Percentiles rank a stretch among this genome's conserved stretches.
phyloP scores from a whole-genome alignment of 352 stramenopile genomes.

The Hyaloperonospora arabidopsidis region DNA sequence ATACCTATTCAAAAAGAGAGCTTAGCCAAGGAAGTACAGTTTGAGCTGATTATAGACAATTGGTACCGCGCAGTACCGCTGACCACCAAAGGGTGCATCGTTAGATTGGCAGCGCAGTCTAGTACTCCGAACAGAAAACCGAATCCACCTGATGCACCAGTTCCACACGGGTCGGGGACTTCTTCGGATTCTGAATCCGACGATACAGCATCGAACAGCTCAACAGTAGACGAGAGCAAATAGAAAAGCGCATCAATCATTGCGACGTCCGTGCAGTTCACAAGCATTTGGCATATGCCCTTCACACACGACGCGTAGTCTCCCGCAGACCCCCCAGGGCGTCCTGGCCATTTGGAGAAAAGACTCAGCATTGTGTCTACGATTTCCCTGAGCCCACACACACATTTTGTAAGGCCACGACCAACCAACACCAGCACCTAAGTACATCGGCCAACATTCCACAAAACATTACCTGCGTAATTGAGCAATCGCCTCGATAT shows the following conservation, averaged over 20 bases:
- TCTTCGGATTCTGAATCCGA: conserved; percentile 57
- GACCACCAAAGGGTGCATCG: conserved; percentile 53
- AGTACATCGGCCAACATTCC: background rate
- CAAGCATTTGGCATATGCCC: conserved; percentile 46
- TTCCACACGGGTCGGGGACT: conserved; percentile 20
- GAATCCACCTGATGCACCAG: conserved; percentile 34
- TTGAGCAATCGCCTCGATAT: conserved; percentile 42
- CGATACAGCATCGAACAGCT: conserved; percentile 79
- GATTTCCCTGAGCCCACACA: conserved; percentile 45
- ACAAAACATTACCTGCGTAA: conserved; percentile 44
- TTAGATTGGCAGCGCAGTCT: conserved; percentile 35
- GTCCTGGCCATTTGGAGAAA: conserved; percentile 71
- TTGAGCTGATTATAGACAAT: background rate
- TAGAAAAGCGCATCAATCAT: conserved; percentile 62
- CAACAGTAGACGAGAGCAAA: conserved; percentile 66
- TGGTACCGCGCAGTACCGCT: conserved; percentile 45
- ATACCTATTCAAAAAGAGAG: conserved; percentile 33
- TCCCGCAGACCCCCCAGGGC: conserved; percentile 23
- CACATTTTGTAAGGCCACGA: conserved; percentile 6
- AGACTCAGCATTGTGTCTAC: conserved; percentile 74
- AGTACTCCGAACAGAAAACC: conserved; percentile 49
- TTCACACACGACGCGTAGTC: conserved; percentile 54
- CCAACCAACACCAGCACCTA: background rate
- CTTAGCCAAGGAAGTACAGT: background rate
- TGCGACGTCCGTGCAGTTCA: conserved; percentile 40